A percentile compares a stretch with the other conserved stretches of the same genome.
These are phyloP conservation scores for Sarcocystis neurona DNA, from an alignment of 169 alveolate genomes.

Conservation along the genomic window DNA sequence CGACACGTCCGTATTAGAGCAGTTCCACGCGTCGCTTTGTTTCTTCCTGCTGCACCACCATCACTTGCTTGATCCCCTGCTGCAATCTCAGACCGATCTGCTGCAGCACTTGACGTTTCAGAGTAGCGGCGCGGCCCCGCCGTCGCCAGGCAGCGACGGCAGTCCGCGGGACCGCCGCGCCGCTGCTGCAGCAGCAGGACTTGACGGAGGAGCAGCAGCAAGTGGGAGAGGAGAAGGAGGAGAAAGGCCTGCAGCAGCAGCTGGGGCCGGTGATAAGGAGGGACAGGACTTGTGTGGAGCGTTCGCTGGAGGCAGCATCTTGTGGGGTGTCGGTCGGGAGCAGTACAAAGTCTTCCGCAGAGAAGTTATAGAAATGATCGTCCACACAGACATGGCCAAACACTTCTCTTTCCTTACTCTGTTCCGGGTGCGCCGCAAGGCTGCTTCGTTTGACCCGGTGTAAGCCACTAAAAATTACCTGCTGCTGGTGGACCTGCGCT, in stretches of 20 bases:
- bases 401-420: constrained; percentile 75
- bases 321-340: neutral
- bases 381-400: constrained; percentile 81
- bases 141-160: neutral
- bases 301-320: neutral
- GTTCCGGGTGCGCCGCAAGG: constrained; percentile 67
- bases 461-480: neutral
- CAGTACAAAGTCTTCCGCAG: neutral
- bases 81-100: no score
- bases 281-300: neutral
- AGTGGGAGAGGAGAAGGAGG: neutral
- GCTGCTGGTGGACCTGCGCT: neutral
- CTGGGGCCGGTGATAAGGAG: neutral
- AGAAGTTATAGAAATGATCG: constrained; percentile 69
- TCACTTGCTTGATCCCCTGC: neutral
- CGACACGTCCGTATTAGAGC: constrained; percentile 79
- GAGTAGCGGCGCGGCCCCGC: neutral
- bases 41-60: constrained; percentile 16
- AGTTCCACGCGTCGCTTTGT: constrained; percentile 71
- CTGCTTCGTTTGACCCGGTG: neutral
- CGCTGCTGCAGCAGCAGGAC: neutral
- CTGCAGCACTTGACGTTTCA: neutral
- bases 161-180: neutral
- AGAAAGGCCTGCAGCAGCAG: neutral
- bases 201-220: neutral